These are phyloP conservation scores for Phyllostachys edulis DNA, from an alignment of 176 grass and related monocot species.

Conservation along the genomic window DNA sequence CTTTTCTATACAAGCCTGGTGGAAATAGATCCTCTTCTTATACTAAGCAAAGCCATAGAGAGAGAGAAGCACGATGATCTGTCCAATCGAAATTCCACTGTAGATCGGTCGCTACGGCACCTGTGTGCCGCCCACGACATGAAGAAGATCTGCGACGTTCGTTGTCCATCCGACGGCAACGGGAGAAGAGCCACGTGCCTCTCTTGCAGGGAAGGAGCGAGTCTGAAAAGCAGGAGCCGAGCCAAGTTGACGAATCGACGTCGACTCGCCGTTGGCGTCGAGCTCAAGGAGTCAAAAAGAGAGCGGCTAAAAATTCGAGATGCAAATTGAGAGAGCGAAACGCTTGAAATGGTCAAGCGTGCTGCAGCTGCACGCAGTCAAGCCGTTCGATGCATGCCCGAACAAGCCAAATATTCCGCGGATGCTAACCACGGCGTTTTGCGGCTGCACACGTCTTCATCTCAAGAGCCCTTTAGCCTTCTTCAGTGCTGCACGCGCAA, in stretches of 20 bases:
- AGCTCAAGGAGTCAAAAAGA: background rate
- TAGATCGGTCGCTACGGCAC: no score
- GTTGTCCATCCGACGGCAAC: background rate
- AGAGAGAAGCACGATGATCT: no score
- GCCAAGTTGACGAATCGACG: background rate
- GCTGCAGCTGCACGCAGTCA: constrained; percentile 23
- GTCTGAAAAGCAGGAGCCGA: background rate
- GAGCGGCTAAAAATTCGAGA: background rate
- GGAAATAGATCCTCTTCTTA: background rate
- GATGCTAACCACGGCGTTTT: background rate
- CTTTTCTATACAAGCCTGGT: background rate
- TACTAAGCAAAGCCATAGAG: background rate
- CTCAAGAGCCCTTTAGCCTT: background rate
- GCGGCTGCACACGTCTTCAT: background rate
- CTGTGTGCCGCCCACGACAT: background rate
- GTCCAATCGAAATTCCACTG: no score
- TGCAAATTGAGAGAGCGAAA: background rate
- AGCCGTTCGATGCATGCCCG: background rate
- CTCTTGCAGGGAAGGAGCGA: background rate
- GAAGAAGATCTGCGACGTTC: background rate
- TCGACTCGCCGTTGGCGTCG: background rate
- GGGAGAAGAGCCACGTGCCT: background rate
- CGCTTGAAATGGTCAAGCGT: background rate
- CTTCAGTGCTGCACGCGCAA: background rate
- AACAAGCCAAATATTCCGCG: background rate